These are phyloP conservation scores for Spathaspora arborariae DNA, from an alignment of 805 yeast genomes.

Conservation along the genomic window DNA sequence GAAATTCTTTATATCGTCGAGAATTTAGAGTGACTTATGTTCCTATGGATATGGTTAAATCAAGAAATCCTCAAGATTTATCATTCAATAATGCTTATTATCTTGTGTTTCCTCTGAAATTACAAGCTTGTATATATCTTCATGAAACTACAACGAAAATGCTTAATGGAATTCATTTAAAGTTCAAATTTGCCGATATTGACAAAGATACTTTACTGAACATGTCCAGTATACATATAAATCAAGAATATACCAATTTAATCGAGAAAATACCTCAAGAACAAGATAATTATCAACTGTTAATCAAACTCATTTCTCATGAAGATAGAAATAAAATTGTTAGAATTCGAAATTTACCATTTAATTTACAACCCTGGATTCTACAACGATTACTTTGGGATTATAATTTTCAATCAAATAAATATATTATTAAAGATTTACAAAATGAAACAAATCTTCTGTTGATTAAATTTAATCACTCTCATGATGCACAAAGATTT, in stretches of 20 bases:
- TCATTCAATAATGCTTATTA: constrained; percentile 48
- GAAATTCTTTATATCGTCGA: constrained; percentile 23
- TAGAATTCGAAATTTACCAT: constrained; percentile 46
- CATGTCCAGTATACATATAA: neutral
- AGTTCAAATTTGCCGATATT: constrained; percentile 4
- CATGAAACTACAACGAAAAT: constrained; percentile 46
- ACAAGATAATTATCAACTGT: constrained; percentile 10
- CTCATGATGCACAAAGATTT: constrained; percentile 47
- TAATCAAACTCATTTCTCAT: constrained; percentile 18
- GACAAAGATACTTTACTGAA: neutral
- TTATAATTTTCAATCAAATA: constrained; percentile 35
- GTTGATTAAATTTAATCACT: constrained; percentile 43
- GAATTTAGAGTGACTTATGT: constrained; percentile 2
- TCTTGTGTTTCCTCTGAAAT: constrained; percentile 44
- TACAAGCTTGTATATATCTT: constrained; percentile 50
- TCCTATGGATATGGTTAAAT: constrained; percentile 36
- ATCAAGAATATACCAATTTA: too few relatives aligned
- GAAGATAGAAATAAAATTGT: constrained; percentile 24
- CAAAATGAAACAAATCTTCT: constrained; percentile 20
- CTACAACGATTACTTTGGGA: constrained; percentile 46
- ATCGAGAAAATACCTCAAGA: neutral
- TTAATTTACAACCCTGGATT: constrained; percentile 34
- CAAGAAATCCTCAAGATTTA: constrained; percentile 45
- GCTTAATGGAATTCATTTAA: constrained; percentile 41
- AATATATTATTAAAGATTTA: constrained; percentile 20